Conservation (phyloP, 2,329 filamentous ascomycete genomes). For the Pseudogymnoascus destructans region DNA sequence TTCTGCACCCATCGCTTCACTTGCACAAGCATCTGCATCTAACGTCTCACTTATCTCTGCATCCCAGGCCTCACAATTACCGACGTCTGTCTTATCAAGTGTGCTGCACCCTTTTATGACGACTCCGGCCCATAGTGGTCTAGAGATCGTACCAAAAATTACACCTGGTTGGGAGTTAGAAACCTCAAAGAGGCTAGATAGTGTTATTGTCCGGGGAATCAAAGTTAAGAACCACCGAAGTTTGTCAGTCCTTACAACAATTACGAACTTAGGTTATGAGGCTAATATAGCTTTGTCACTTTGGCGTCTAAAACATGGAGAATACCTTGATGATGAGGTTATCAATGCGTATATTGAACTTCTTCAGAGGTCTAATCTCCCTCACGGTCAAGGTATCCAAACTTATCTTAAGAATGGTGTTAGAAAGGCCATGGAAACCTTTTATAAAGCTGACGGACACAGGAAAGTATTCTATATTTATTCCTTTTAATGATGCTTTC, state of each 20-base stretch:
- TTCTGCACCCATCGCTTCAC: background rate
- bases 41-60: background rate
- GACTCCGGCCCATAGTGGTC: background rate
- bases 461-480: slow-evolving; percentile 14
- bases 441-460: slow-evolving; percentile 11
- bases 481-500: slow-evolving; percentile 9
- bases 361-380: slow-evolving; percentile 12
- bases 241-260: slow-evolving; percentile 12
- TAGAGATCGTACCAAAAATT: slow-evolving; percentile 1
- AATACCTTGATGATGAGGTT: slow-evolving; percentile 14
- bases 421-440: slow-evolving; percentile 6
- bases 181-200: slow-evolving; percentile 13
- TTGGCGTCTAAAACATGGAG: slow-evolving; percentile 13
- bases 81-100: background rate
- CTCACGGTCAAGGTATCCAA: slow-evolving; percentile 9
- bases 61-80: background rate
- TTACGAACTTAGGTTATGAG: slow-evolving; percentile 11
- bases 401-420: slow-evolving; percentile 7
- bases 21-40: background rate
- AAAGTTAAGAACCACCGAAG: background rate
- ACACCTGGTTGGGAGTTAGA: slow-evolving; percentile 10
- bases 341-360: slow-evolving; percentile 16
- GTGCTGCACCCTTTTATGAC: background rate
- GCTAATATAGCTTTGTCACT: slow-evolving; percentile 12
- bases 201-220: slow-evolving; percentile 11